Evolutionary conservation across 352 stramenopile species (phyloP).

Genomic region (Globisporangium splendens): DNA sequence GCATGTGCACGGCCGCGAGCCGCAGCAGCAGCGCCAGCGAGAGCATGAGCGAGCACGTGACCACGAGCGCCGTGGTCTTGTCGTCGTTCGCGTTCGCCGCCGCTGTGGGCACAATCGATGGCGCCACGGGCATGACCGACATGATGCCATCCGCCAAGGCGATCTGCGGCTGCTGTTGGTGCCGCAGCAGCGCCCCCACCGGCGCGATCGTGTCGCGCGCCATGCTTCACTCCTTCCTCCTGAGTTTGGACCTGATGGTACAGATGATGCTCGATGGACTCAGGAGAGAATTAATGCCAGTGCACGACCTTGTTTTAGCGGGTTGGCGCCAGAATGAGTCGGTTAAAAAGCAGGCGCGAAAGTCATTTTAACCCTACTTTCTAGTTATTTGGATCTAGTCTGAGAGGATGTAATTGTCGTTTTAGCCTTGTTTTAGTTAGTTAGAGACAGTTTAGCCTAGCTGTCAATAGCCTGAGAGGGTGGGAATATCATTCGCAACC

Average conservation of each 20-base stretch:
- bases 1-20: slow-evolving; percentile 33
- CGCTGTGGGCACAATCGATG: not conserved
- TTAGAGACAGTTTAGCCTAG: too few species aligned
- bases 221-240: not conserved
- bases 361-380: too few species aligned
- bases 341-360: too few species aligned
- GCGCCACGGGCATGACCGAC: not conserved
- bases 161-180: not conserved
- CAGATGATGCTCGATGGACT: not conserved
- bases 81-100: slow-evolving; percentile 20
- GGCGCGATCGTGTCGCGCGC: not conserved
- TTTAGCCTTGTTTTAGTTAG: too few species aligned
- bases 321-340: too few species aligned
- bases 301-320: too few species aligned
- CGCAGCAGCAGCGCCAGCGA: slow-evolving; percentile 45
- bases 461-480: too few species aligned
- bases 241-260: not conserved
- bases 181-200: not conserved
- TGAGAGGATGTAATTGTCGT: too few species aligned
- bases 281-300: too few species aligned
- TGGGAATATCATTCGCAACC: too few species aligned
- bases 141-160: not conserved
- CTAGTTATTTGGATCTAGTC: too few species aligned
- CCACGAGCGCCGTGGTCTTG: slow-evolving; percentile 50
- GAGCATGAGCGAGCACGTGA: slow-evolving; percentile 60